A percentile compares a stretch with the other conserved stretches of the same genome.
These are phyloP conservation scores for Aspergillus carlsbadensis DNA, from an alignment of 495 filamentous ascomycete species.

Conservation along the genomic window DNA sequence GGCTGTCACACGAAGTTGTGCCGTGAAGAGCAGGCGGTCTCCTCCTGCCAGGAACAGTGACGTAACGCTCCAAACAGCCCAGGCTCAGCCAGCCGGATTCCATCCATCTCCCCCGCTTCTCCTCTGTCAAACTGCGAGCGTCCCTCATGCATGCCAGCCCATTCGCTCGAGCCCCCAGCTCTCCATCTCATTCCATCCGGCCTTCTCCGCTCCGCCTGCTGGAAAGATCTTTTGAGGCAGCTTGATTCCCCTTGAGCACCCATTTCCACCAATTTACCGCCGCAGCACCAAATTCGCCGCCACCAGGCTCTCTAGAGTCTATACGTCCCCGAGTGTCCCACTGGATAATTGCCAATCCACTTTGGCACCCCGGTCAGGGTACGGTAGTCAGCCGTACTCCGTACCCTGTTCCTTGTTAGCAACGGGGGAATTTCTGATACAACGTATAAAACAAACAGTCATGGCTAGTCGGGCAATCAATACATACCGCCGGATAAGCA, in stretches of 20 bases:
- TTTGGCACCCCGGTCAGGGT: not conserved
- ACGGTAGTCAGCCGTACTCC: too few relatives aligned
- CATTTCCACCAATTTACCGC: not conserved
- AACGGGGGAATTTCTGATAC: too few relatives aligned
- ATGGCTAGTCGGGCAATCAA: too few relatives aligned
- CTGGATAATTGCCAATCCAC: not conserved
- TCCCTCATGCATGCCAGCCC: not conserved
- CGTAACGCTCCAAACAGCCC: not conserved
- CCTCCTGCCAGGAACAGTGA: not conserved
- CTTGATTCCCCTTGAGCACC: not conserved
- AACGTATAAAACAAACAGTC: too few relatives aligned
- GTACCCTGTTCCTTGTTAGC: too few relatives aligned
- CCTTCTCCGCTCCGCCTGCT: not conserved
- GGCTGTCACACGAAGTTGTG: conserved; percentile 8
- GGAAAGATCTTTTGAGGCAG: not conserved
- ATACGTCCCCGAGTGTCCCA: not conserved
- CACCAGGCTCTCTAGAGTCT: not conserved
- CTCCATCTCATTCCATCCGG: not conserved
- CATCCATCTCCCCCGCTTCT: not conserved
- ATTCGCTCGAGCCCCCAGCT: not conserved
- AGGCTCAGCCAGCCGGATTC: conserved; percentile 4
- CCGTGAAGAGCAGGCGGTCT: conserved; percentile 11
- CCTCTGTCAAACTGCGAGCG: too few relatives aligned
- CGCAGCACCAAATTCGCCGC: not conserved
- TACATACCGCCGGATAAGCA: too few relatives aligned